Conservation (phyloP, 176 grass and related monocot genomes). For the Ampelocalamus luodianensis region DNA sequence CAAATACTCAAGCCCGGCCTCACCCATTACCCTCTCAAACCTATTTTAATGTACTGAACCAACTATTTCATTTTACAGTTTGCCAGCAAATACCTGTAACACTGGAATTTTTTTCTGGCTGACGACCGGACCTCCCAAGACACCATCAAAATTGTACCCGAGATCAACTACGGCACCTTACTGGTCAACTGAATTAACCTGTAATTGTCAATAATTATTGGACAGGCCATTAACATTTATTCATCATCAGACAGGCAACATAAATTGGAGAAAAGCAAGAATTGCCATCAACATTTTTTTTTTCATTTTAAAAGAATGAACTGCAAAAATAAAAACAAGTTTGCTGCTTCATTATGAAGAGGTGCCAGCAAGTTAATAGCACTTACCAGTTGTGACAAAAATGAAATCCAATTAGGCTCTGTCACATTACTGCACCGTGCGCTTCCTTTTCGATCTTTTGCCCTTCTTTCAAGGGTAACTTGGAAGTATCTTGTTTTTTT, state of each 20-base stretch:
- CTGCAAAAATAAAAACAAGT: neutral
- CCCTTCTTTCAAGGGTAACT: constrained; percentile 88
- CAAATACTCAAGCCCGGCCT: constrained; percentile 12
- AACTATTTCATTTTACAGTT: constrained; percentile 27
- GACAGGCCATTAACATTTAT: neutral
- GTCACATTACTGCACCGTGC: constrained; percentile 62
- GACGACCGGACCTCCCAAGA: constrained; percentile 18
- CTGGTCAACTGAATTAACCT: constrained; percentile 55
- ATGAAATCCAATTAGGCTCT: constrained; percentile 31
- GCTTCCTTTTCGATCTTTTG: constrained; percentile 95
- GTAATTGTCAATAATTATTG: neutral
- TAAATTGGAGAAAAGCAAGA: neutral
- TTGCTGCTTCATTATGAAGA: neutral
- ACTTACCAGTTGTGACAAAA: constrained; percentile 24
- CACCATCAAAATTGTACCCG: constrained; percentile 38
- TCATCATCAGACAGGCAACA: neutral
- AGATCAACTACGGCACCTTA: neutral
- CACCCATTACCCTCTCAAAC: constrained; percentile 13
- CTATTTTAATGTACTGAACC: constrained; percentile 42
- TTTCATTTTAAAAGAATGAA: neutral
- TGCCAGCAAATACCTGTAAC: constrained; percentile 25
- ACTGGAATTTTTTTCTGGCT: neutral
- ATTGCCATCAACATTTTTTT: neutral
- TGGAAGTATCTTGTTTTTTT: constrained; percentile 88
- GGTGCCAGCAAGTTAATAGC: neutral